These are phyloP conservation scores for Silene noctiflora DNA, from an alignment of 179 eudicot genomes.

Conservation along the genomic window DNA sequence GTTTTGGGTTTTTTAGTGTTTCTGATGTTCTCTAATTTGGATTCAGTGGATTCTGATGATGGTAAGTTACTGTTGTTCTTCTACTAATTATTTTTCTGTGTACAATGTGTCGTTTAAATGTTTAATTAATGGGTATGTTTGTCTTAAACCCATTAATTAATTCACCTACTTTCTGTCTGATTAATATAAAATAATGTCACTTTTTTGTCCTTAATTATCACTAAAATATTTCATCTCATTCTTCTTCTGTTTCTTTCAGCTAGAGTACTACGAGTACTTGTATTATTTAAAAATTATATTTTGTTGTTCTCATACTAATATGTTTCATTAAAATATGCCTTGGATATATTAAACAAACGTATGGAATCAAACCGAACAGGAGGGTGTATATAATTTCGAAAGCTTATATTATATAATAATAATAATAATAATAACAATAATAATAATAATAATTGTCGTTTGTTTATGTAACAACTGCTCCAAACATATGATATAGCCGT, in stretches of 20 bases:
- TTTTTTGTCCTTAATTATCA: constrained; percentile 31
- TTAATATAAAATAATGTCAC: constrained; percentile 28
- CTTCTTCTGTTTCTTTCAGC: constrained; percentile 12
- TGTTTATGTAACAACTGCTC: constrained; percentile 18
- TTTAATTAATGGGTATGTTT: constrained; percentile 4
- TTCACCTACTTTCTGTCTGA: constrained; percentile 20
- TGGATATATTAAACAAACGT: too few relatives aligned
- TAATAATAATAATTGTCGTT: constrained; percentile 25
- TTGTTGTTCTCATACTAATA: too few relatives aligned
- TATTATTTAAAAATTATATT: too few relatives aligned
- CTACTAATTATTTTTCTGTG: not conserved
- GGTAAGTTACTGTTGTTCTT: constrained; percentile 47
- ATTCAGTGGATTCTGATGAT: constrained; percentile 59
- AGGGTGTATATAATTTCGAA: too few relatives aligned
- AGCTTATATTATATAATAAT: too few relatives aligned
- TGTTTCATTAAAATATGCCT: too few relatives aligned
- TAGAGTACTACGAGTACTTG: not conserved
- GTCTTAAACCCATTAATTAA: constrained; percentile 19
- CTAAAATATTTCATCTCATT: constrained; percentile 13
- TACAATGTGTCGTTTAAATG: too few relatives aligned
- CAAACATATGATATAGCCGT: constrained; percentile 24
- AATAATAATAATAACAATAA: too few relatives aligned
- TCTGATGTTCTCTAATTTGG: constrained; percentile 32
- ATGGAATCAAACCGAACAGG: too few relatives aligned
- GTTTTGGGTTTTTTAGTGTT: constrained; percentile 20